Base-by-base conservation (phyloP, 257 asterid genomes). In the Fraxinus excelsior region DNA sequence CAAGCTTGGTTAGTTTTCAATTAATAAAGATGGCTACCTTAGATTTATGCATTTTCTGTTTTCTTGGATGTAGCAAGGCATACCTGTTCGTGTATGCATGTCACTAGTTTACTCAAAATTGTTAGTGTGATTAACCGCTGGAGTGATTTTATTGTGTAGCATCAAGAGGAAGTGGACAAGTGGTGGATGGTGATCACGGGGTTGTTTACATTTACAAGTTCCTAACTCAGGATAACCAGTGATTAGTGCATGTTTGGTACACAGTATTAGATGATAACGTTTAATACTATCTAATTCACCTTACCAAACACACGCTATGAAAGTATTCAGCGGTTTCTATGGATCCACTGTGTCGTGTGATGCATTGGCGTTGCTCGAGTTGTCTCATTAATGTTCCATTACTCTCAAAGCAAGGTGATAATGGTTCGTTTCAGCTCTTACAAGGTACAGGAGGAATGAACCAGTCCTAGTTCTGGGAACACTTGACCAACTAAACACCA, bases 81-180 rank as follows among this genome's bases (percentile, higher is more conserved):
- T 42, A 42, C 49, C 49, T 44, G 18, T 44, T 12, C 9, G 9
- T 35, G 40, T 35, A 35, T 7, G 10, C 40, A 35, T 35, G 40
- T 7, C 1, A 35, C 0, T 35, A 35, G 40, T 35, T 7, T 35
- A n/a, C 28, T 56, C 11, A 11, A 19, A 56, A 56, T 6, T 56
- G 65, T 56, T 13, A 7, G 1, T n/a, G 28, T 56, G 9, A 29
- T 21, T 26, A 21, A 38, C 34, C 35, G 68, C 28, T 60, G 53
- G 31, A 23, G 11, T 7, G 29, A 16, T 34, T 32, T 70, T 37
- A 29, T 51, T 73, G 9, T 66, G 44, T 58, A 90, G 96, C 91
- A 84, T 90, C 87, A 38, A 83, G 90, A 84, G 96, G 96, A 68
- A 81, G 67, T 56, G 96, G 96, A 13, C 91, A 90, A 68, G 90